Base-by-base conservation (phyloP, 2,329 filamentous ascomycete genomes). In the Alternaria gaisen region DNA sequence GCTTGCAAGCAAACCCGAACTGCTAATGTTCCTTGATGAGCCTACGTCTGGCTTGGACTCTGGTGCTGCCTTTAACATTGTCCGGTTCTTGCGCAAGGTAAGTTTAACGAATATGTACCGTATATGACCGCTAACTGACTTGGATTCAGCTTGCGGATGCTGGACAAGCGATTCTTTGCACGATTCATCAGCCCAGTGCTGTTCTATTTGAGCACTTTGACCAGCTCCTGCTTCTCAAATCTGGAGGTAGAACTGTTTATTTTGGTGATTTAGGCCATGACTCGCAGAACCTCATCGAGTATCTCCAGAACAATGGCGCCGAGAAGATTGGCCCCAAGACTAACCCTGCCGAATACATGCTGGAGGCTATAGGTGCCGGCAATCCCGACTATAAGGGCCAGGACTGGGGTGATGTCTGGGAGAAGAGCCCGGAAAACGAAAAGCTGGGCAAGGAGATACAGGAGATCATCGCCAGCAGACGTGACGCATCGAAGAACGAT, bases 11-110 rank as follows among this genome's bases (percentile, higher is more conserved):
- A 87, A 91, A 78, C 91, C 91, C 0, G 86, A 92, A 67, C 81
- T 93, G 6, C 83, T 93, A 1, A 84, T 93, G 41, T 94, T 93
- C 81, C 80, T 94, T 22, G 91, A 94, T 65, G 91, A 93, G 77
- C 91, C 91, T 0, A 93, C 91, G 0, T 91, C 88, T 1, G 91
- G 91, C 5, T 70, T 93, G 0, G 90, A 93, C 66, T 89, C 88
- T 3, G 85, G 90, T 56, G 88, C 89, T 5, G 90, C 90, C 0
- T 89, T 83, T 72, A 87, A 87, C 63, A 89, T 86, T 0, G 83
- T 90, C 6, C 85, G 87, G 0, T 90, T 91, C 77, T 73, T 91
- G 18, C 82, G 87, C 11, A 90, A 90, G 52, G 57, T 60, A 26
- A 38, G 52, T 51, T n/a, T n/a, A 0, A n/a, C 5, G 6, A 38